These are phyloP conservation scores for Saccharomycopsis capsularis DNA, from an alignment of 805 yeast species.

Conservation along the genomic window DNA sequence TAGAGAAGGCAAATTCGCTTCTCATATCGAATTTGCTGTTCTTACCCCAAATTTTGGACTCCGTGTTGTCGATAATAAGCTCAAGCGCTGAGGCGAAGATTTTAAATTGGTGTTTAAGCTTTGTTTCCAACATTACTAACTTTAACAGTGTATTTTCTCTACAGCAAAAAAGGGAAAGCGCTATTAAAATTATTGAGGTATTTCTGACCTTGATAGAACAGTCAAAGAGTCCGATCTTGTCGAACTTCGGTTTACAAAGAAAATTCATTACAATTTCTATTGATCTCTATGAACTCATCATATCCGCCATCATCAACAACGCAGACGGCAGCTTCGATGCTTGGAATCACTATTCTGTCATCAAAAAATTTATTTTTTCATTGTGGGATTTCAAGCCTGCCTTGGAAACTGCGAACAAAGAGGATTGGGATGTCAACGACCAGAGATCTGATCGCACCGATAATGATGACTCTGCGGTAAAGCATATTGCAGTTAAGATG, in stretches of 20 bases:
- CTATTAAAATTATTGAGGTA: background rate
- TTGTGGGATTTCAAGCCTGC: conserved; percentile 9
- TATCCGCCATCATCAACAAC: background rate
- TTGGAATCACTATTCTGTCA: background rate
- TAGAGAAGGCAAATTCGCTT: conserved; percentile 8
- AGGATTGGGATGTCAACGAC: background rate
- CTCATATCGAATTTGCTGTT: background rate
- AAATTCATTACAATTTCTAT: conserved; percentile 5
- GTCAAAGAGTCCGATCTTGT: background rate
- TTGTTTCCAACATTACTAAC: background rate
- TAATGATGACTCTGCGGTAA: background rate
- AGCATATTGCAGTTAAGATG: conserved; percentile 5
- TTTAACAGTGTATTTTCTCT: conserved; percentile 2
- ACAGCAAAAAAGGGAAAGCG: background rate
- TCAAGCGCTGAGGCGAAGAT: conserved; percentile 2
- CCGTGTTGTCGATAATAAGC: conserved; percentile 1
- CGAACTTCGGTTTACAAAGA: background rate
- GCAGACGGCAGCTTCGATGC: background rate
- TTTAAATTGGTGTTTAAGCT: conserved; percentile 8
- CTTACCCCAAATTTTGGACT: conserved; percentile 5
- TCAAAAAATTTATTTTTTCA: conserved; percentile 5
- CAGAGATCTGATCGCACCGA: too few species aligned
- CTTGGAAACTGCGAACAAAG: background rate
- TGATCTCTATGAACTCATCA: conserved; percentile 6
- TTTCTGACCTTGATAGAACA: conserved; percentile 1